phyloP scores from a whole-genome alignment of 768 basidiomycete species.

The Sarcodon sp. region DNA sequence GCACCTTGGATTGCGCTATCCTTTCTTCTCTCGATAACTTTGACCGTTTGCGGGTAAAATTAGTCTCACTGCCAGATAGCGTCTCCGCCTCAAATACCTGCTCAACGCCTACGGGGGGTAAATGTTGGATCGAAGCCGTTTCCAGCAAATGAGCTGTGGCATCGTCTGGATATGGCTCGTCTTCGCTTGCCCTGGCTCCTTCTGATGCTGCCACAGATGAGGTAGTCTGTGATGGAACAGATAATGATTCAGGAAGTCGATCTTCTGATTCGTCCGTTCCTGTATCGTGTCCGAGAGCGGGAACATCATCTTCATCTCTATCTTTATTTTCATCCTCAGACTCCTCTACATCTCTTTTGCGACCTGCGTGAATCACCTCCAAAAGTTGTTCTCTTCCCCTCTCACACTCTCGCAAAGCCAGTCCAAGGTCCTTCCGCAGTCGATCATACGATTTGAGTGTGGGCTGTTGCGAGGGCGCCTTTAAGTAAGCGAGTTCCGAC shows the following conservation, averaged over 20 bases:
- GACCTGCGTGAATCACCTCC: conserved; percentile 38
- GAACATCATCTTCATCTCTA: conserved; percentile 37
- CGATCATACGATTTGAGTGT: conserved; percentile 65
- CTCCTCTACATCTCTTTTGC: conserved; percentile 13
- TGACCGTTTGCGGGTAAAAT: conserved; percentile 43
- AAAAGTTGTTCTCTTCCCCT: conserved; percentile 57
- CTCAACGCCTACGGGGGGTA: conserved; percentile 59
- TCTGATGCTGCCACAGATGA: conserved; percentile 3
- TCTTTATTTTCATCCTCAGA: conserved; percentile 28
- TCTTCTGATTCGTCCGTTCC: conserved; percentile 42
- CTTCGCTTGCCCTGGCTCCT: conserved; percentile 16
- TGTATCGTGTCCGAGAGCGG: conserved; percentile 34
- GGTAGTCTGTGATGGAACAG: conserved; percentile 10
- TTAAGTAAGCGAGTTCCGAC: not conserved
- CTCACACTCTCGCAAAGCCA: conserved; percentile 74
- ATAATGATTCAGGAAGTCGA: conserved; percentile 23
- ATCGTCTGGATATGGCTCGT: conserved; percentile 31
- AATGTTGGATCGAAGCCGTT: conserved; percentile 33
- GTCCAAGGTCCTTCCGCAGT: conserved; percentile 61
- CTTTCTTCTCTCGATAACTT: conserved; percentile 67
- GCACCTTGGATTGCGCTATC: conserved; percentile 43
- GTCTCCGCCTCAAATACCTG: conserved; percentile 76
- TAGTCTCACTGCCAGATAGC: conserved; percentile 10
- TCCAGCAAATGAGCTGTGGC: conserved; percentile 42
- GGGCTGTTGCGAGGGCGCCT: conserved; percentile 15